Evolutionary conservation across 2,329 filamentous ascomycete genomes (phyloP), one percentile per base, ranked within the genome.

Genomic region (Sporothrix variecibatus): DNA sequence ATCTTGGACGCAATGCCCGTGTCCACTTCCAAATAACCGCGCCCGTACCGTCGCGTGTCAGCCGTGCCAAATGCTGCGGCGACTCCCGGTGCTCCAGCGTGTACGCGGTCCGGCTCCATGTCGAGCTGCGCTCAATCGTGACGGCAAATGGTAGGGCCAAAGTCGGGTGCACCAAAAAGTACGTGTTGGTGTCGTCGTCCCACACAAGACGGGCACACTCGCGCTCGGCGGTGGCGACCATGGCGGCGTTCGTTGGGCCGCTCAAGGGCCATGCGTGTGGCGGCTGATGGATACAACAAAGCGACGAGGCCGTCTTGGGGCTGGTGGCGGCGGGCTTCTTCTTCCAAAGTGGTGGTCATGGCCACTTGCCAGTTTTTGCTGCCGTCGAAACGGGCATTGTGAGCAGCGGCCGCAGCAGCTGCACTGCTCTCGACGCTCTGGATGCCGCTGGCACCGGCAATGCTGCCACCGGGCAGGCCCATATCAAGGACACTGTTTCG

Each of bases 161-260:
- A 0, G 89, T 87, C 1, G 89, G 89, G 79, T 91, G 90, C 38
- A 88, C 88, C n/a, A 92, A 84, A 80, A 89, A 92, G 80, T 90
- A 87, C 77, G 83, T 87, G 6, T 82, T 81, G 73, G 84, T 86
- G 78, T 92, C 90, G 40, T 88, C 87, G 78, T 92, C 90, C 88
- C 91, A 94, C n/a, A 93, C 89, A 1, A 95, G 87, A 2, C 90
- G 87, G 31, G 90, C 92, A 77, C 89, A 90, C 82, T 94, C 92
- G 43, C 88, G 86, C 79, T 92, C 89, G 0, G 92, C 92, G 46
- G 90, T 88, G 74, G 86, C 85, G 3, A 90, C 85, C 11, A 91
- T 87, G 0, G 87, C 84, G 1, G 87, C 84, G 79, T 92, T 92
- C 89, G 60, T 87, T 85, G 2, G 90, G 83, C 34, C 87, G 85